Evolutionary conservation across 495 filamentous ascomycete genomes (phyloP).

Genomic region (Margaritispora aquatica): DNA sequence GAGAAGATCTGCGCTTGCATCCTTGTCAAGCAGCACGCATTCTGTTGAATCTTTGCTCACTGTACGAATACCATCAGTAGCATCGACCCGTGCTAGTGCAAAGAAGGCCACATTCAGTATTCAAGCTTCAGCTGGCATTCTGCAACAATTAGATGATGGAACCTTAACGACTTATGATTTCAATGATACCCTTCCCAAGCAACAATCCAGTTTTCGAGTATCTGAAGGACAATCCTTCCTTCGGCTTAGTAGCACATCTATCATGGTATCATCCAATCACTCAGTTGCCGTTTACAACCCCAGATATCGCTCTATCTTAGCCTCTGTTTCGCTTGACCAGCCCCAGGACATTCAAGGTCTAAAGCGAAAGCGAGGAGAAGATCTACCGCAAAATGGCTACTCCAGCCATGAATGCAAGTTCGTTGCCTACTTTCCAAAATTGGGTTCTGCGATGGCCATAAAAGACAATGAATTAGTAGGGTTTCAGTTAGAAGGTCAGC

Average conservation of each 20-base stretch:
- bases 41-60: constrained; percentile 20
- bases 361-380: constrained; percentile 14
- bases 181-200: constrained; percentile 16
- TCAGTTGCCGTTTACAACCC: constrained; percentile 57
- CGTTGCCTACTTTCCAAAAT: constrained; percentile 54
- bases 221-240: constrained; percentile 41
- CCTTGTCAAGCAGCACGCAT: constrained; percentile 1
- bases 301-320: constrained; percentile 57
- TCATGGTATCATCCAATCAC: constrained; percentile 35
- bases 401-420: constrained; percentile 34
- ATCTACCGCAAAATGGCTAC: constrained; percentile 14
- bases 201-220: constrained; percentile 18
- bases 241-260: constrained; percentile 42
- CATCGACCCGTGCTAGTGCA: not conserved
- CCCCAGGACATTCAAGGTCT: constrained; percentile 10
- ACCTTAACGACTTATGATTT: constrained; percentile 46
- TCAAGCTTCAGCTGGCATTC: constrained; percentile 48
- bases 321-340: constrained; percentile 35
- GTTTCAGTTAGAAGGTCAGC: constrained; percentile 57
- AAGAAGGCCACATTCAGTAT: constrained; percentile 35
- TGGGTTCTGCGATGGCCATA: constrained; percentile 55
- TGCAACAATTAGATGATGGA: constrained; percentile 42
- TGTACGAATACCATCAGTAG: constrained; percentile 1
- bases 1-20: constrained; percentile 14
- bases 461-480: constrained; percentile 50